Conservation (phyloP, 2,329 filamentous ascomycete genomes). For the Venturia aucupariae region DNA sequence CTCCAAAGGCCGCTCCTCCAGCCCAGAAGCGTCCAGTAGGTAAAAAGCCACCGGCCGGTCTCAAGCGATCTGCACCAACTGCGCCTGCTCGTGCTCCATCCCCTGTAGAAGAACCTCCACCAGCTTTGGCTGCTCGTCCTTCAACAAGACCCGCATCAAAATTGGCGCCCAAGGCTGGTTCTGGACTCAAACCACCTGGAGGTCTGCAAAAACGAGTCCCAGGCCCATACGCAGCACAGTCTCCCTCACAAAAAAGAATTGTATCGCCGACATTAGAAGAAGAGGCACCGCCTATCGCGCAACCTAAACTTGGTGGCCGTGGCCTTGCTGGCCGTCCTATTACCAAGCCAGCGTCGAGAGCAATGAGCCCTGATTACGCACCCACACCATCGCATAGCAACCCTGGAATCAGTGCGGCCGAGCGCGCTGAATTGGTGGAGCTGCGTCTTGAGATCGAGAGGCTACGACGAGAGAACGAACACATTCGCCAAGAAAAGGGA, state of each 20-base stretch:
- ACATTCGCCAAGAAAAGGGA: constrained; percentile 70
- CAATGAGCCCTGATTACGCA: constrained; percentile 45
- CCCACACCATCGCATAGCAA: constrained; percentile 43
- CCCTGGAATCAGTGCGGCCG: constrained; percentile 63
- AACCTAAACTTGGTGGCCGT: constrained; percentile 54
- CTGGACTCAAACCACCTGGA: constrained; percentile 32
- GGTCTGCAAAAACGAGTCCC: constrained; percentile 13
- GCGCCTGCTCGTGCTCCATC: constrained; percentile 33
- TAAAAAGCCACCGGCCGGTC: constrained; percentile 43
- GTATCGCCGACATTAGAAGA: constrained; percentile 14
- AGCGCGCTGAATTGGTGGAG: constrained; percentile 87
- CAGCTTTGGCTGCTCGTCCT: constrained; percentile 48
- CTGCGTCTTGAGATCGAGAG: constrained; percentile 75
- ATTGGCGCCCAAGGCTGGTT: constrained; percentile 32
- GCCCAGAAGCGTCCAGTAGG: constrained; percentile 28
- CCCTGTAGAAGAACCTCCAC: constrained; percentile 36
- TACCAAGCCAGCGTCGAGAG: constrained; percentile 55
- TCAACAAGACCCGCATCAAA: constrained; percentile 41
- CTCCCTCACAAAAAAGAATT: constrained; percentile 10
- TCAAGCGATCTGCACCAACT: constrained; percentile 43
- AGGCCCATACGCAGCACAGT: constrained; percentile 1
- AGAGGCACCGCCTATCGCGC: constrained; percentile 34
- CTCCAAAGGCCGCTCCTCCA: constrained; percentile 47
- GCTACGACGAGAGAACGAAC: constrained; percentile 64
- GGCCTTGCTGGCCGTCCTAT: constrained; percentile 81